Conservation (phyloP, 768 basidiomycete species). For the Boletus patriciae region DNA sequence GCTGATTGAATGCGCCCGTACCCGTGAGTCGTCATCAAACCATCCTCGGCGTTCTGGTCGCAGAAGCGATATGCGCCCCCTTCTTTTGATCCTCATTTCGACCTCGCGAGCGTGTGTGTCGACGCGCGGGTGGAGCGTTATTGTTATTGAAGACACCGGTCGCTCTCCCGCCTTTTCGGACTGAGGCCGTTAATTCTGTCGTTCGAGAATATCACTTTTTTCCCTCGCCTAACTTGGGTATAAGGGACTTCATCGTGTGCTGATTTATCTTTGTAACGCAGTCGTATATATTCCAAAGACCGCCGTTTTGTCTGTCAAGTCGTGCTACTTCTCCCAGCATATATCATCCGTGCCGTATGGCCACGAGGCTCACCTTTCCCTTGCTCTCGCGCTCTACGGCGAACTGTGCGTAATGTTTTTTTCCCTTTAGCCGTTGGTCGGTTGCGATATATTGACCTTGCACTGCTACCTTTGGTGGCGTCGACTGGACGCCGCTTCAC, state of each 20-base stretch:
- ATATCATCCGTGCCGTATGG: slow-evolving; percentile 54
- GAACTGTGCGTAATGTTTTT: slow-evolving; percentile 56
- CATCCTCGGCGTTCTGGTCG: slow-evolving; percentile 9
- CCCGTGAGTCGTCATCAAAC: slow-evolving; percentile 28
- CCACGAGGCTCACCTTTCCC: slow-evolving; percentile 55
- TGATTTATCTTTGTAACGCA: slow-evolving; percentile 28
- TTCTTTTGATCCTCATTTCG: background rate
- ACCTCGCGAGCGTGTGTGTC: background rate
- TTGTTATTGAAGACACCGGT: background rate
- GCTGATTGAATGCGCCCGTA: slow-evolving; percentile 21
- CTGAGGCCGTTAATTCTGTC: background rate
- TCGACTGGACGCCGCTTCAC: slow-evolving; percentile 16
- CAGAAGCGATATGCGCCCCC: background rate
- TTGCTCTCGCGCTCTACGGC: slow-evolving; percentile 61
- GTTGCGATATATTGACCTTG: slow-evolving; percentile 6
- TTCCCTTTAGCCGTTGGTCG: background rate
- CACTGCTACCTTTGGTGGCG: slow-evolving; percentile 6
- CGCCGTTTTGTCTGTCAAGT: slow-evolving; percentile 59
- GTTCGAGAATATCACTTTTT: slow-evolving; percentile 5
- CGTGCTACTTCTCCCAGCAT: slow-evolving; percentile 46
- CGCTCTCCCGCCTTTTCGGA: background rate
- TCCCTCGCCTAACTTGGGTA: background rate
- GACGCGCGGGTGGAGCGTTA: background rate
- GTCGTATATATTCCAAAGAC: slow-evolving; percentile 67
- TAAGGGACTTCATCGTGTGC: background rate